Conservation (phyloP, 495 filamentous ascomycete species). For the Podospora australis region DNA sequence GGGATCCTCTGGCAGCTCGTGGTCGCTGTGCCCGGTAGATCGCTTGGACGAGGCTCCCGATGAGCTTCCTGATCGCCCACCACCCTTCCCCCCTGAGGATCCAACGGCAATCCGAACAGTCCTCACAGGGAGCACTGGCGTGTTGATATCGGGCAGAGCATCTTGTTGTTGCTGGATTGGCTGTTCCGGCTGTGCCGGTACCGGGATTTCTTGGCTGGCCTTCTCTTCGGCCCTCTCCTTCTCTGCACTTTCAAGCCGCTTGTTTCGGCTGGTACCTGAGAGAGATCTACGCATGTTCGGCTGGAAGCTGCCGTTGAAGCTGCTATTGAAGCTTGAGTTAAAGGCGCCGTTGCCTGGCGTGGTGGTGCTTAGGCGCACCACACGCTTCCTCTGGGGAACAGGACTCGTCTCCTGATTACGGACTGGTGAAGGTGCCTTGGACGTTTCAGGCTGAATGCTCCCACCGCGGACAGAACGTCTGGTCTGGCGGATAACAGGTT, state of each 20-base stretch:
- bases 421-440: conserved; percentile 31
- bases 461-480: conserved; percentile 33
- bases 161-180: conserved; percentile 19
- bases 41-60: conserved; percentile 34
- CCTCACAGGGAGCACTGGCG: conserved; percentile 57
- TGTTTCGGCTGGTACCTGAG: conserved; percentile 29
- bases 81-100: conserved; percentile 37
- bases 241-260: conserved; percentile 32
- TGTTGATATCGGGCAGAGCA: conserved; percentile 48
- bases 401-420: conserved; percentile 36
- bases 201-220: neutral
- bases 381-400: conserved; percentile 32
- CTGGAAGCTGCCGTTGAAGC: conserved; percentile 24
- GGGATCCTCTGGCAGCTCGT: conserved; percentile 34
- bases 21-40: conserved; percentile 27
- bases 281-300: conserved; percentile 31
- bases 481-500: conserved; percentile 19
- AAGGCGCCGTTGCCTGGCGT: conserved; percentile 21
- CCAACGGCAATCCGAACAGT: conserved; percentile 54
- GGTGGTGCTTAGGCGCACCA: conserved; percentile 54
- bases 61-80: conserved; percentile 33
- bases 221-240: conserved; percentile 14
- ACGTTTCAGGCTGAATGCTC: conserved; percentile 30
- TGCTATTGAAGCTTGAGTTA: conserved; percentile 16
- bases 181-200: conserved; percentile 15